Evolutionary conservation across 2,329 filamentous ascomycete species (phyloP).

Genomic region (Gyromitra esculenta): DNA sequence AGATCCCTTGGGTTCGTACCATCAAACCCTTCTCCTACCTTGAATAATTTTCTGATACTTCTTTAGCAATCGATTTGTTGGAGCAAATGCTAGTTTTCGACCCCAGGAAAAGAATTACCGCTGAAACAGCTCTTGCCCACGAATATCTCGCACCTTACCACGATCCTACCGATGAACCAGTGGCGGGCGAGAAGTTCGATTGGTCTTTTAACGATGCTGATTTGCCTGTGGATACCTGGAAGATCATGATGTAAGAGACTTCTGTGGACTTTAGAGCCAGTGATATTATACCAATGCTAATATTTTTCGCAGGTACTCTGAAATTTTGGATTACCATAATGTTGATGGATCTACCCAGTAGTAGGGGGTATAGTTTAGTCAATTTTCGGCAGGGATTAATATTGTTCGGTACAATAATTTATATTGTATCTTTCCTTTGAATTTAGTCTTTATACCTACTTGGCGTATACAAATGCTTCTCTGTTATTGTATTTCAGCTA

Average conservation of each 20-base stretch:
- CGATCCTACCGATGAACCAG: conserved; percentile 94
- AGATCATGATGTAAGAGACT: conserved; percentile 94
- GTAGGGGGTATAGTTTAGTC: conserved; percentile 47
- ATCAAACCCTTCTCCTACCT: not conserved
- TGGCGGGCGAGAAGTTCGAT: conserved; percentile 96
- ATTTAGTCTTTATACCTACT: conserved; percentile 50
- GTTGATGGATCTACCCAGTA: conserved; percentile 68
- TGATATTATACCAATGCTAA: conserved; percentile 41
- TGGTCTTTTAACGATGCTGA: conserved; percentile 99
- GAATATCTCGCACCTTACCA: conserved; percentile 97
- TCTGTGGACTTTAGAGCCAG: not conserved
- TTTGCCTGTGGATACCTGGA: conserved; percentile 98
- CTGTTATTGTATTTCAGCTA: conserved; percentile 30
- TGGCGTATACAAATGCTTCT: conserved; percentile 48
- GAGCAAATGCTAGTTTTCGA: conserved; percentile 99
- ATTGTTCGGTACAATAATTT: conserved; percentile 22
- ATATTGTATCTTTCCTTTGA: conserved; percentile 39
- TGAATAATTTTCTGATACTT: conserved; percentile 57
- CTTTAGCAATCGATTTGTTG: conserved; percentile 84
- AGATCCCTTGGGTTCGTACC: conserved; percentile 76
- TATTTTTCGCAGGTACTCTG: conserved; percentile 79
- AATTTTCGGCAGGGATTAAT: conserved; percentile 31
- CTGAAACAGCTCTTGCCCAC: conserved; percentile 84
- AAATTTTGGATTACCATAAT: conserved; percentile 98
- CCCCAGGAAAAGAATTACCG: conserved; percentile 93